Evolutionary conservation across 2,329 filamentous ascomycete species (phyloP).

Genomic region (Colletotrichum paranaense): DNA sequence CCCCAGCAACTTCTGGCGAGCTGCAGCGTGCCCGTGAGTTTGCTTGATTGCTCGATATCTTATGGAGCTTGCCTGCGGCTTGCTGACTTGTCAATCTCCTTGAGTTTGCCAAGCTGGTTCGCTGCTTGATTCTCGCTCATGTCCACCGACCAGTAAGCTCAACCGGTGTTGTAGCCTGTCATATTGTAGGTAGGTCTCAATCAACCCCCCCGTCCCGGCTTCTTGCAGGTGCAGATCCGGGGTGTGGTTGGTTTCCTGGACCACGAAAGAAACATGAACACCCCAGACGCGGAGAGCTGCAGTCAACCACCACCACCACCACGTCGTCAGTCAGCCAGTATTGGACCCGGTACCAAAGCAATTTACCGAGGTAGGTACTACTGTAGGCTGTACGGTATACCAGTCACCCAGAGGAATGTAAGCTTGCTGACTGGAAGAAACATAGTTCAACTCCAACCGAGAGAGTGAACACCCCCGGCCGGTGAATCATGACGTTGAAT

Average conservation of each 20-base stretch:
- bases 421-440: neutral
- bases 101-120: neutral
- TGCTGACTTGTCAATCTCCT: neutral
- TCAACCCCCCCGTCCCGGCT: constrained; percentile 7
- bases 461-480: neutral
- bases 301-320: neutral
- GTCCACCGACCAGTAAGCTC: neutral
- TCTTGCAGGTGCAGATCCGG: constrained; percentile 32
- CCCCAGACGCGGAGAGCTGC: neutral
- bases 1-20: constrained; percentile 6
- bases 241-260: constrained; percentile 16
- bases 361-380: neutral
- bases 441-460: neutral
- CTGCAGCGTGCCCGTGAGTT: constrained; percentile 14
- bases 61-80: neutral
- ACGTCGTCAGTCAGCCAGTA: neutral
- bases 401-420: neutral
- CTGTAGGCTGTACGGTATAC: neutral
- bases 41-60: neutral
- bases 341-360: neutral
- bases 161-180: neutral
- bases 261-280: neutral
- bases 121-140: neutral
- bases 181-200: neutral
- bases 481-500: neutral